Percentiles rank a stretch among this genome's conserved stretches.
Evolutionary conservation across 169 alveolate species (phyloP).

Genomic region (Condylostoma magnum): DNA sequence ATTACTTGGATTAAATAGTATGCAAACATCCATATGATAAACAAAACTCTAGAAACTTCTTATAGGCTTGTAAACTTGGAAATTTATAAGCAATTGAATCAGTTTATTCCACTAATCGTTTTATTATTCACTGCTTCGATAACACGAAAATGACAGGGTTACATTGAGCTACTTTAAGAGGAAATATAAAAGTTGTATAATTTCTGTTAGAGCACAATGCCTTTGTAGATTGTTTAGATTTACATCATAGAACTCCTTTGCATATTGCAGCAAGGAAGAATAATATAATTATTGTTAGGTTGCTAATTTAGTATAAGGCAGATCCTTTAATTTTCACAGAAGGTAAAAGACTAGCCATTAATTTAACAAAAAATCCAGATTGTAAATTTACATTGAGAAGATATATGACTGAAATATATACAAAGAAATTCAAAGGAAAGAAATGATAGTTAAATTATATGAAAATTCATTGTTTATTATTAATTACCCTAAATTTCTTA

Average conservation of each 20-base stretch:
- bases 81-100: neutral
- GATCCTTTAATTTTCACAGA: neutral
- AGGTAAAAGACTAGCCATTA: neutral
- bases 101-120: no score
- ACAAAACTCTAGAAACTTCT: neutral
- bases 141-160: no score
- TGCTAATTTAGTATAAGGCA: neutral
- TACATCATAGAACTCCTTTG: slow-evolving; percentile 10
- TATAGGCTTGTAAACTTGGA: neutral
- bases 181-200: no score
- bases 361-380: neutral
- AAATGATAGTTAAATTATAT: no score
- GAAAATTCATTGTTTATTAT: no score
- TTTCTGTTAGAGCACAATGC: no score
- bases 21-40: neutral
- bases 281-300: neutral
- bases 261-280: slow-evolving; percentile 5
- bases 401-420: neutral
- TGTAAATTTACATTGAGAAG: neutral
- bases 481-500: no score
- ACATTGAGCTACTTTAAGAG: no score
- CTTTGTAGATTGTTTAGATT: no score
- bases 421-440: no score
- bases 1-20: neutral
- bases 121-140: no score